A percentile compares a stretch with the other conserved stretches of the same genome.
Conservation (phyloP, 2,329 filamentous ascomycete species). For the Aspergillus sp. region DNA sequence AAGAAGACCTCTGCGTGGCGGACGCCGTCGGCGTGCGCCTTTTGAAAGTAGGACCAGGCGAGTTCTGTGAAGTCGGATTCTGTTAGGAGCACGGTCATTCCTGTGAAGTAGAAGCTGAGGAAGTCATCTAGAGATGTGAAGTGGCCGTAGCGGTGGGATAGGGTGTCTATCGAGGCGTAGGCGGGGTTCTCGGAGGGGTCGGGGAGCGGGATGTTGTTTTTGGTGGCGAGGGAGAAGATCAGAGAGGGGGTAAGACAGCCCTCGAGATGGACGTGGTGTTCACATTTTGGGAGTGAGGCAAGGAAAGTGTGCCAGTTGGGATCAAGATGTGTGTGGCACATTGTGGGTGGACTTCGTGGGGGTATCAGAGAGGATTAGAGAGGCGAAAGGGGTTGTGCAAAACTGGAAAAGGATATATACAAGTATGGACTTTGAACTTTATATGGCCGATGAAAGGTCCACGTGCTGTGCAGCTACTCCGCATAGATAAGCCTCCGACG, state of each 20-base stretch:
- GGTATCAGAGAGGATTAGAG: neutral
- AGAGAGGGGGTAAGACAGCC: conserved; percentile 72
- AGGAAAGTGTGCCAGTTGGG: conserved; percentile 63
- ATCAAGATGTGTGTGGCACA: conserved; percentile 56
- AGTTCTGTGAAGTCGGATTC: conserved; percentile 73
- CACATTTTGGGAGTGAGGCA: conserved; percentile 72
- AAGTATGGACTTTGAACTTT: neutral
- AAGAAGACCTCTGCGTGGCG: conserved; percentile 80
- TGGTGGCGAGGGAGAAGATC: conserved; percentile 69
- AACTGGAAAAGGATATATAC: neutral
- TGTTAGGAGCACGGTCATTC: conserved; percentile 70
- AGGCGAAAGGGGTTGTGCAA: neutral
- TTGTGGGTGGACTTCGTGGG: neutral
- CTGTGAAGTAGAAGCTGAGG: conserved; percentile 77
- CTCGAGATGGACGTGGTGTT: conserved; percentile 81
- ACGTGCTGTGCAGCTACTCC: neutral
- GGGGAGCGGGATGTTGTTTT: conserved; percentile 68
- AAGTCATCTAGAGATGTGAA: conserved; percentile 79
- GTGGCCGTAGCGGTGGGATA: conserved; percentile 66
- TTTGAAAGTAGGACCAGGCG: conserved; percentile 71
- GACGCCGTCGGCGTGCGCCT: conserved; percentile 67
- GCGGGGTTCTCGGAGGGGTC: conserved; percentile 59
- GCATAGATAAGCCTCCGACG: neutral
- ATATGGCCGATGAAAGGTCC: neutral
- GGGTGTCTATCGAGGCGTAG: conserved; percentile 63